A percentile compares a stretch with the other conserved stretches of the same genome.
These are phyloP conservation scores for Vitis amurensis DNA, from an alignment of 164 flowering plant genomes.

Conservation along the genomic window DNA sequence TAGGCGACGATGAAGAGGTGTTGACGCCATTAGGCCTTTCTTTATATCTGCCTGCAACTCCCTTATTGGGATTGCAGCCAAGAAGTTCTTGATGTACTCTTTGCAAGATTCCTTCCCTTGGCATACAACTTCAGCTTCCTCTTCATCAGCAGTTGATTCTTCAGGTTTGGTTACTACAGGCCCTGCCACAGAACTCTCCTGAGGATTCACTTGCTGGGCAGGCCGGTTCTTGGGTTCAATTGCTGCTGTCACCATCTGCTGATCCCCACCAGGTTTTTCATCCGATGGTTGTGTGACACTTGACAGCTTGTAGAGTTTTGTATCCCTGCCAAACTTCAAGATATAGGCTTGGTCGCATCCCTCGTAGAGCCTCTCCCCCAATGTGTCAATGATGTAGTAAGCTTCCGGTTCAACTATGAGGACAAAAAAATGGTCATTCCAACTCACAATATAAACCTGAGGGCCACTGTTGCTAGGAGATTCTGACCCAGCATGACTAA, in stretches of 20 bases:
- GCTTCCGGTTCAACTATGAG: conserved; percentile 90
- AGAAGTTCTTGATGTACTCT: conserved; percentile 86
- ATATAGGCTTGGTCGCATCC: conserved; percentile 94
- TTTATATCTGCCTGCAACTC: conserved; percentile 85
- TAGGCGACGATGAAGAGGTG: conserved; percentile 77
- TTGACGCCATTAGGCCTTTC: conserved; percentile 69
- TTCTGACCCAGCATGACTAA: conserved; percentile 40
- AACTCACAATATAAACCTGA: conserved; percentile 76
- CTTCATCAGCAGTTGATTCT: conserved; percentile 28
- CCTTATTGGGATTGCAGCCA: conserved; percentile 96
- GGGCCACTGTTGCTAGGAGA: conserved; percentile 32
- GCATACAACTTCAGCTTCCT: conserved; percentile 57
- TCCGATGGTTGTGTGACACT: conserved; percentile 27
- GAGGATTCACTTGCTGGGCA: conserved; percentile 14
- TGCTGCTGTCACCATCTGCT: conserved; percentile 26
- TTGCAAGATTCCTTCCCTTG: conserved; percentile 90
- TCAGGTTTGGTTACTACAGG: conserved; percentile 27
- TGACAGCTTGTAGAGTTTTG: conserved; percentile 49
- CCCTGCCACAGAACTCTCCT: conserved; percentile 17
- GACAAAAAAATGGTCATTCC: conserved; percentile 97
- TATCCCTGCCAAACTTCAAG: conserved; percentile 69
- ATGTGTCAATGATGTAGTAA: conserved; percentile 86
- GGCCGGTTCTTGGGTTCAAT: conserved; percentile 23
- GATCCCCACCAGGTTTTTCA: conserved; percentile 42
- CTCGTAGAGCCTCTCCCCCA: conserved; percentile 92